phyloP scores from a whole-genome alignment of 2,329 filamentous ascomycete genomes.

The Huntiella moniliformis region DNA sequence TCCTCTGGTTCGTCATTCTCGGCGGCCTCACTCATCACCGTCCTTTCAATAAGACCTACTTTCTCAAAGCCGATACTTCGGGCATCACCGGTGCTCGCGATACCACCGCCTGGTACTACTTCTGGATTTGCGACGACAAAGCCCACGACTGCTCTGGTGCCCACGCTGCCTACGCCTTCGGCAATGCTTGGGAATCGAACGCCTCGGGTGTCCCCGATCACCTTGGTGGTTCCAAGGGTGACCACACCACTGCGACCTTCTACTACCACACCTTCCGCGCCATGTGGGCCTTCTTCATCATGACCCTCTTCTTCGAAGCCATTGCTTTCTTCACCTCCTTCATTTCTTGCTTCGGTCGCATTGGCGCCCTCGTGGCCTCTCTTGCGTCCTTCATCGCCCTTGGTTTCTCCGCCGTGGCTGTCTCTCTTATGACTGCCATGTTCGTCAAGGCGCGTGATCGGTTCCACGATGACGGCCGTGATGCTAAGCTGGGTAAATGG shows the following conservation, averaged over 20 bases:
- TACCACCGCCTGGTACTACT: conserved; percentile 74
- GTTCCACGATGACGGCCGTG: conserved; percentile 37
- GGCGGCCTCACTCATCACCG: conserved; percentile 29
- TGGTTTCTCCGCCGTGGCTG: conserved; percentile 50
- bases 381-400: conserved; percentile 39
- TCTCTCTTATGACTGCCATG: conserved; percentile 51
- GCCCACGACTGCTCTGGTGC: conserved; percentile 45
- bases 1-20: conserved; percentile 42
- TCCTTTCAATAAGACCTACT: conserved; percentile 59
- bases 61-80: conserved; percentile 61
- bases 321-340: conserved; percentile 48
- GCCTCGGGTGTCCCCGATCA: conserved; percentile 25
- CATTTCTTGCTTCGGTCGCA: conserved; percentile 50
- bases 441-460: conserved; percentile 52
- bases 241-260: conserved; percentile 32
- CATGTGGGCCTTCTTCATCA: conserved; percentile 78
- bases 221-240: conserved; percentile 33
- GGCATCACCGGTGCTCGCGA: conserved; percentile 50
- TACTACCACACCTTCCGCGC: conserved; percentile 83
- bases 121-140: conserved; percentile 54
- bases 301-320: conserved; percentile 62
- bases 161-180: conserved; percentile 46
- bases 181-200: conserved; percentile 46
- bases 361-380: conserved; percentile 49
- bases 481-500: conserved; percentile 43